Percentiles rank a stretch among this genome's conserved stretches.
Conservation (phyloP, 176 grass and related monocot genomes). For the Lolium perenne region DNA sequence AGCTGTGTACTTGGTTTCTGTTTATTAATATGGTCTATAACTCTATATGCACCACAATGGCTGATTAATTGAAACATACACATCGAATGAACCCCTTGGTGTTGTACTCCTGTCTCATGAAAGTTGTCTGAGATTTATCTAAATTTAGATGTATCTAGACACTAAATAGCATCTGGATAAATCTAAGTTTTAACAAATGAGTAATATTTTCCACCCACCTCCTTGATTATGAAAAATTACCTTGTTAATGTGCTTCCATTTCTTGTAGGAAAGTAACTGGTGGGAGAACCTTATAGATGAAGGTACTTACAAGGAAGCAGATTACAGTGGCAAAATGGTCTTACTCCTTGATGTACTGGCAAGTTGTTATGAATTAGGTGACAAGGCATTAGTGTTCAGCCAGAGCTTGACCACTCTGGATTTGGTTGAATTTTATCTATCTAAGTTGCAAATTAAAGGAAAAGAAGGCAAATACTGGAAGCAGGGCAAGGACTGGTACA, state of each 20-base stretch:
- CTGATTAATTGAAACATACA: conserved; percentile 15
- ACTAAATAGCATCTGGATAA: too few species aligned
- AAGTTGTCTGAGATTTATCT: too few species aligned
- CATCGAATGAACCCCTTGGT: background rate
- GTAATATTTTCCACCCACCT: background rate
- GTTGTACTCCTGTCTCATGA: background rate
- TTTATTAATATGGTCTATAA: conserved; percentile 29
- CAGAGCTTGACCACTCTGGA: conserved; percentile 92
- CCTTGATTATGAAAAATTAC: conserved; percentile 23
- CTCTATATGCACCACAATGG: background rate
- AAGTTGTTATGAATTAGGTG: conserved; percentile 75
- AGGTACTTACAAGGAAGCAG: conserved; percentile 68
- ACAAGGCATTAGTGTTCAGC: conserved; percentile 95
- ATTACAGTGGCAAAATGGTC: conserved; percentile 97
- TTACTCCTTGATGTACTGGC: conserved; percentile 90
- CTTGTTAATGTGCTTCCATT: background rate
- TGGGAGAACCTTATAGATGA: conserved; percentile 83
- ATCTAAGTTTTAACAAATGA: too few species aligned
- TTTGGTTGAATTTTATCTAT: conserved; percentile 89
- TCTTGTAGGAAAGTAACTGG: conserved; percentile 76
- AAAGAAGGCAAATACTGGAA: conserved; percentile 88
- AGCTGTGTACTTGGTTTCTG: conserved; percentile 24
- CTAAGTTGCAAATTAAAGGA: conserved; percentile 75
- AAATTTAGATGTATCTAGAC: too few species aligned
- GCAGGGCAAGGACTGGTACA: conserved; percentile 98